A percentile compares a stretch with the other conserved stretches of the same genome.
These are phyloP conservation scores for Pestalotiopsis sp. DNA, from an alignment of 2,329 filamentous ascomycete genomes.

Conservation along the genomic window DNA sequence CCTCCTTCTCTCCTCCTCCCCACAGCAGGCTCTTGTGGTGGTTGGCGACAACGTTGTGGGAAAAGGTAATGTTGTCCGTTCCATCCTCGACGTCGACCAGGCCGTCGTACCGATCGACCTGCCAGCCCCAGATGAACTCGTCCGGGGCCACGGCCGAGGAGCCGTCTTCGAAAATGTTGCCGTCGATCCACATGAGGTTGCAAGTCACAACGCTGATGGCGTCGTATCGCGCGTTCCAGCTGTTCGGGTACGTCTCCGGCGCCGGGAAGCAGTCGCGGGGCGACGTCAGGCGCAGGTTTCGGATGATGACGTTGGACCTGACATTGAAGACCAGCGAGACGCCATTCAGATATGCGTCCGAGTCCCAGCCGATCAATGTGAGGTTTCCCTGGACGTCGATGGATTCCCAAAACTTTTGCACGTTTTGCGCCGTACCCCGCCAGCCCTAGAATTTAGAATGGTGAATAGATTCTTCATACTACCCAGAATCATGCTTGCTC, in stretches of 20 bases:
- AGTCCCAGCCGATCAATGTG: slow-evolving; percentile 21
- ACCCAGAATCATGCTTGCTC: not conserved
- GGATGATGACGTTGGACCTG: slow-evolving; percentile 20
- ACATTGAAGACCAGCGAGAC: slow-evolving; percentile 20
- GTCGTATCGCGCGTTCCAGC: slow-evolving; percentile 24
- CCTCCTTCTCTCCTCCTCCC: slow-evolving; percentile 24
- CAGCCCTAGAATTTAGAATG: slow-evolving; percentile 15
- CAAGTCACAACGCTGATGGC: slow-evolving; percentile 20
- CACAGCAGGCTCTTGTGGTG: slow-evolving; percentile 23
- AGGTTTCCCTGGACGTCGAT: slow-evolving; percentile 20
- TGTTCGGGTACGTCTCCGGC: slow-evolving; percentile 18
- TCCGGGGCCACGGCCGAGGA: slow-evolving; percentile 16
- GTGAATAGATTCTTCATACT: too few relatives aligned
- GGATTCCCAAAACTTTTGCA: slow-evolving; percentile 21
- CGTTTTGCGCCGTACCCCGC: slow-evolving; percentile 20
- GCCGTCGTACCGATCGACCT: slow-evolving; percentile 21
- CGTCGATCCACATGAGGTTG: slow-evolving; percentile 19
- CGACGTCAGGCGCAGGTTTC: slow-evolving; percentile 18
- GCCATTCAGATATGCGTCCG: slow-evolving; percentile 17
- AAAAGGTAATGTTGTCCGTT: slow-evolving; percentile 21
- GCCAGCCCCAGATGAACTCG: slow-evolving; percentile 18
- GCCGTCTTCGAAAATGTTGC: slow-evolving; percentile 19
- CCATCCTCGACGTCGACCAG: slow-evolving; percentile 23
- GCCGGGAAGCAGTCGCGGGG: slow-evolving; percentile 23
- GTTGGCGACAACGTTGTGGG: slow-evolving; percentile 22